Evolutionary conservation across 441 rosid species (phyloP), one percentile per base, ranked within the genome.

Genomic region (Gossypium trilobum): DNA sequence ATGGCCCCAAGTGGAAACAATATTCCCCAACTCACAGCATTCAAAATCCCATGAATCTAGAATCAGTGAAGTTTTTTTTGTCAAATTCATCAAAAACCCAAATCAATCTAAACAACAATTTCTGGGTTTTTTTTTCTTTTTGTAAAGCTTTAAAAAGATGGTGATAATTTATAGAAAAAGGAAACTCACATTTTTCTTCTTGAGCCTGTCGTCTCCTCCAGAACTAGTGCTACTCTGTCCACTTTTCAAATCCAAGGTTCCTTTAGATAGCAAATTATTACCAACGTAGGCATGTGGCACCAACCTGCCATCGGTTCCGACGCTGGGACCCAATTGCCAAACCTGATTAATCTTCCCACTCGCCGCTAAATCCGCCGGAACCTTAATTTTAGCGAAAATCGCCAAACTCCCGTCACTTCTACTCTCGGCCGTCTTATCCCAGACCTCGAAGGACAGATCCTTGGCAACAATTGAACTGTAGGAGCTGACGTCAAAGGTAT

Each of bases 21-120:
- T 71, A 87, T 76, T 55, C 91, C 89, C 91, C 91, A 87, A 63
- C 89, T 85, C 55, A 85, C 86, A 8, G 80, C 86, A 52, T 87
- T 87, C 68, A 87, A 82, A 7, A 87, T 73, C 72, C 89, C 91
- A 79, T 86, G 89, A 81, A 84, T 86, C 87, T 87, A 77, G 50
- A 33, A 71, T 3, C 19, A 56, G 46, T 36, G 44, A 1, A 3
- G 4, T 44, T 44, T 56, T 44, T 44, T 56, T 6, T 14, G 39
- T 39, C 16, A 73, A 58, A 66, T 66, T 23, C 42, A 66, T 9
- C 36, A 5, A 20, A 14, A 22, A 11, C 55, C 73, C 16, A 42
- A 17, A 36, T 36, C 73, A 57, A 42, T 55, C n/a, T 3, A 68
- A 2, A 9, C 0, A 17, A 31, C 7, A 31, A 31, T 31, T 31